phyloP scores from a whole-genome alignment of 345 rosid species.

The Hypericum perforatum region DNA sequence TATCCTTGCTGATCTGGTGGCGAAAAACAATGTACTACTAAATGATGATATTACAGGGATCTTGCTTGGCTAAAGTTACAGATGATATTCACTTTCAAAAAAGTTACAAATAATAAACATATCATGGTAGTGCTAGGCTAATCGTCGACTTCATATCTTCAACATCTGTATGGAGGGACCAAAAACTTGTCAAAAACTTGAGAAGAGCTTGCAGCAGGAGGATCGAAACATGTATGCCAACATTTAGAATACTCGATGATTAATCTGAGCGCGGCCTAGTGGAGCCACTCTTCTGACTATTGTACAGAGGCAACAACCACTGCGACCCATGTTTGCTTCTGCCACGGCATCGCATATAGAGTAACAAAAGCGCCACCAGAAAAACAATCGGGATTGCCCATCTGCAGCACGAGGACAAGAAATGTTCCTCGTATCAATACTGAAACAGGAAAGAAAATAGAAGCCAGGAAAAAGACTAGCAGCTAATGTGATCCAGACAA shows the following conservation, averaged over 20 bases:
- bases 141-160: too few relatives aligned
- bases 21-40: too few relatives aligned
- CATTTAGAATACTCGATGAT: background rate
- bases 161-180: too few relatives aligned
- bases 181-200: too few relatives aligned
- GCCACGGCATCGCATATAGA: slow-evolving; percentile 83
- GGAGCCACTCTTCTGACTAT: slow-evolving; percentile 38
- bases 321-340: slow-evolving; percentile 59
- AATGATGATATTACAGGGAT: too few relatives aligned
- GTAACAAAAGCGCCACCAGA: slow-evolving; percentile 33
- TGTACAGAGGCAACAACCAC: slow-evolving; percentile 72
- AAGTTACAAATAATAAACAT: too few relatives aligned
- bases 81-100: too few relatives aligned
- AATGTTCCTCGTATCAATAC: background rate
- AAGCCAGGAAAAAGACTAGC: background rate
- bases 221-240: too few relatives aligned
- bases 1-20: too few relatives aligned
- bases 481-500: background rate
- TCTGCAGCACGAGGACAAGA: slow-evolving; percentile 26
- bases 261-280: slow-evolving; percentile 73
- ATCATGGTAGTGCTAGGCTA: too few relatives aligned
- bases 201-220: too few relatives aligned
- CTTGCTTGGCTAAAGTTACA: too few relatives aligned
- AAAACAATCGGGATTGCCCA: slow-evolving; percentile 81
- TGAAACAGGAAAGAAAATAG: background rate